These are phyloP conservation scores for Staphylotrichum tortipilum DNA, from an alignment of 495 filamentous ascomycete species.

Conservation along the genomic window DNA sequence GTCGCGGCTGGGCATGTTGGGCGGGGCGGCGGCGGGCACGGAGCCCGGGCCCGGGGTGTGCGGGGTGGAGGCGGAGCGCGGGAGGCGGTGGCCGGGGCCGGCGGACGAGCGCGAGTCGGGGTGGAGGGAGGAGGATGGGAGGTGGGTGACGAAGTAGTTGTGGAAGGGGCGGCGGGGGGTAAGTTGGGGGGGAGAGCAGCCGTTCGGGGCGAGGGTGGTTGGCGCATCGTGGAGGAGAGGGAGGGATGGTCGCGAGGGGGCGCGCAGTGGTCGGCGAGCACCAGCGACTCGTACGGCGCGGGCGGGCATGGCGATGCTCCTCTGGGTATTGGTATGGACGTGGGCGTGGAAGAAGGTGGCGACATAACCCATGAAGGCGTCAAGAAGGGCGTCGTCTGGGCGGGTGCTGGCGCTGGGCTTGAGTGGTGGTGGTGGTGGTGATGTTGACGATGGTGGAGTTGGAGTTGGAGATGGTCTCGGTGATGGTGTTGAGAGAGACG, in stretches of 20 bases:
- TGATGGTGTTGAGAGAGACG: neutral
- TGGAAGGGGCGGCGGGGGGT: conserved; percentile 59
- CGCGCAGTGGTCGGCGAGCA: conserved; percentile 14
- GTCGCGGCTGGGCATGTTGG: conserved; percentile 57
- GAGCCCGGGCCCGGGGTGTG: conserved; percentile 51
- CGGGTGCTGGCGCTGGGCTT: neutral
- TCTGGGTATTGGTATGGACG: neutral
- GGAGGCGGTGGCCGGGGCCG: conserved; percentile 72
- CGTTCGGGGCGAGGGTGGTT: conserved; percentile 1
- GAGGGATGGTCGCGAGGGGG: conserved; percentile 7
- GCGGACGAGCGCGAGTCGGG: conserved; percentile 61
- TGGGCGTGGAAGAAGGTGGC: conserved; percentile 37
- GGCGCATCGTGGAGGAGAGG: conserved; percentile 10
- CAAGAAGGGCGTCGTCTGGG: too few species aligned
- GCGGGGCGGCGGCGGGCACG: conserved; percentile 48
- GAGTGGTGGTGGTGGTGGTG: too few species aligned
- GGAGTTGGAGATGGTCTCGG: neutral
- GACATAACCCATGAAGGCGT: conserved; percentile 39
- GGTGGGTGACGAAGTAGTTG: conserved; percentile 93
- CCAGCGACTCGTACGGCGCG: conserved; percentile 10
- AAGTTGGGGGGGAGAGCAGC: too few species aligned
- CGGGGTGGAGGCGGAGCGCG: conserved; percentile 72
- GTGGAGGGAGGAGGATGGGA: conserved; percentile 87
- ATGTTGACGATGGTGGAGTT: too few species aligned
- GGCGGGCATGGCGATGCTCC: conserved; percentile 8